A percentile compares a stretch with the other conserved stretches of the same genome.
These are phyloP conservation scores for Diatrype stigma DNA, from an alignment of 2,329 filamentous ascomycete genomes.

Conservation along the genomic window DNA sequence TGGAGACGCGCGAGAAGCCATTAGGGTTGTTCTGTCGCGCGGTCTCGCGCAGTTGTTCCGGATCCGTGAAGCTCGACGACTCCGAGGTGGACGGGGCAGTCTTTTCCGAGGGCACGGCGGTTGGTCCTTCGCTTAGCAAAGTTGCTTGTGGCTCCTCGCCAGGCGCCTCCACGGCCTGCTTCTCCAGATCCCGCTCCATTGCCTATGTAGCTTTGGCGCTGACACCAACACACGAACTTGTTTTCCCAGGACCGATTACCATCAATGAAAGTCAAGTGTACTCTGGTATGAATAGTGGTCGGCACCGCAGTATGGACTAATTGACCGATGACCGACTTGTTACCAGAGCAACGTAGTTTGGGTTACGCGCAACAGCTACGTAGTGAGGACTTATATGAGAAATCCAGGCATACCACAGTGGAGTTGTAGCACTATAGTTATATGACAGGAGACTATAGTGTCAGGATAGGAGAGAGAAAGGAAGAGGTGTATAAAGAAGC, in stretches of 20 bases:
- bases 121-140: neutral
- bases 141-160: neutral
- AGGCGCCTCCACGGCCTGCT: conserved; percentile 1
- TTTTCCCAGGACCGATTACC: too few relatives aligned
- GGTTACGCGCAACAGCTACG: too few relatives aligned
- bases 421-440: neutral
- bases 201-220: neutral
- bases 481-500: neutral
- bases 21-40: conserved; percentile 44
- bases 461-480: too few relatives aligned
- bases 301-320: too few relatives aligned
- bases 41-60: conserved; percentile 37
- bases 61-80: conserved; percentile 15
- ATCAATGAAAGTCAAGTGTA: too few relatives aligned
- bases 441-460: too few relatives aligned
- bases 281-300: too few relatives aligned
- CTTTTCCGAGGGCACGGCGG: conserved; percentile 6
- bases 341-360: too few relatives aligned
- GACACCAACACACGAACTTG: neutral
- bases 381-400: too few relatives aligned
- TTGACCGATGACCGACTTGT: too few relatives aligned
- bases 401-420: too few relatives aligned
- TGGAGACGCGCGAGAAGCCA: conserved; percentile 36
- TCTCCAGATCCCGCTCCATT: conserved; percentile 4
- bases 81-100: conserved; percentile 21